Percentiles rank a stretch among this genome's conserved stretches.
These are phyloP conservation scores for Poterioochromonas sp. DNA, from an alignment of 352 stramenopile species.

Conservation along the genomic window DNA sequence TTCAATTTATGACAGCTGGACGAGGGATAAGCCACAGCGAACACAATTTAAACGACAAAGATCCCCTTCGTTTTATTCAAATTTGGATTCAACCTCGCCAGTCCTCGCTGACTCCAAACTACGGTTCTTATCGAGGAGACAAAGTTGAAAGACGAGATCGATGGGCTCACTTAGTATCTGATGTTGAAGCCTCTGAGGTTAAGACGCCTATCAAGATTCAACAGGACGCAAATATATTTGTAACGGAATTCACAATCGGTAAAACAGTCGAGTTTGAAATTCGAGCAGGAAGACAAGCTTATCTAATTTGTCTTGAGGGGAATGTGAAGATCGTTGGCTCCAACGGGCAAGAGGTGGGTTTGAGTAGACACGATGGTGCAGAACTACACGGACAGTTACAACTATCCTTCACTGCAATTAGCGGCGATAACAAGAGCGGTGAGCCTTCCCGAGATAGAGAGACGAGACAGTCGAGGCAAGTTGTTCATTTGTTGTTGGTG, in stretches of 20 bases:
- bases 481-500: constrained; percentile 33
- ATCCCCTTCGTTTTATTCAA: constrained; percentile 59
- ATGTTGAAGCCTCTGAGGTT: not conserved
- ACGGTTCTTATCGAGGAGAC: constrained; percentile 44
- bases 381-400: constrained; percentile 16
- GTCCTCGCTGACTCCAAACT: constrained; percentile 50
- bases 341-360: not conserved
- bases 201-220: constrained; percentile 48
- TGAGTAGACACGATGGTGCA: constrained; percentile 35
- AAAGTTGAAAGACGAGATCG: not conserved
- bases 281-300: constrained; percentile 47
- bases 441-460: not conserved
- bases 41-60: constrained; percentile 49
- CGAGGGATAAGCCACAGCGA: constrained; percentile 56
- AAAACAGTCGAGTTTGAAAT: constrained; percentile 45
- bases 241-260: constrained; percentile 49
- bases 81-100: constrained; percentile 53
- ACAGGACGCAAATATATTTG: constrained; percentile 54
- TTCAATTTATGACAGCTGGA: constrained; percentile 60
- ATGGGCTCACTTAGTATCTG: not conserved
- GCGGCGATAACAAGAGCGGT: too few relatives aligned
- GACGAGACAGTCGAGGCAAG: not conserved
- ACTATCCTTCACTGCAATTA: not conserved
- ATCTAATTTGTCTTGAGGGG: constrained; percentile 56
- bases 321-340: constrained; percentile 35